Evolutionary conservation across 2,329 filamentous ascomycete species (phyloP).

Genomic region (Aspergillus texensis): DNA sequence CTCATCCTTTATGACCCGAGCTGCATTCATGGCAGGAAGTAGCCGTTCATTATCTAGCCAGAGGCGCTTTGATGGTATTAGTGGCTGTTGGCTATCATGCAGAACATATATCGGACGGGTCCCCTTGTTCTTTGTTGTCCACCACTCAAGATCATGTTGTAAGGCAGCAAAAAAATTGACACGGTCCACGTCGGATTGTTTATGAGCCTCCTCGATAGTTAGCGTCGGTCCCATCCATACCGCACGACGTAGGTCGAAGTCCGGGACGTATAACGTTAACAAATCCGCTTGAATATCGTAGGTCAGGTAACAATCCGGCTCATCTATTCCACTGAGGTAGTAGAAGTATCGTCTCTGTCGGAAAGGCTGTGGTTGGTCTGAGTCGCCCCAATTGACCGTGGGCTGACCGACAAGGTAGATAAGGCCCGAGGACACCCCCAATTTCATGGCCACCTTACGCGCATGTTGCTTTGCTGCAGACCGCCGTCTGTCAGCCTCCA

Average conservation of each 20-base stretch:
- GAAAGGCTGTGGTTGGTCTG: constrained; percentile 60
- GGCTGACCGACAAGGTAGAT: constrained; percentile 60
- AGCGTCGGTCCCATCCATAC: constrained; percentile 48
- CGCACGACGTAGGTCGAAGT: constrained; percentile 58
- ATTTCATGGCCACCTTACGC: constrained; percentile 46
- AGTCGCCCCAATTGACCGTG: constrained; percentile 57
- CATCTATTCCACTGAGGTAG: constrained; percentile 59
- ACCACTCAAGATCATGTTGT: constrained; percentile 51
- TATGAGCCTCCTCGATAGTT: constrained; percentile 58
- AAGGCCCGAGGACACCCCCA: constrained; percentile 50
- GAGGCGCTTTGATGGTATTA: constrained; percentile 21
- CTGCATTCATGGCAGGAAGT: constrained; percentile 63
- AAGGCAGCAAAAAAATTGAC: constrained; percentile 62
- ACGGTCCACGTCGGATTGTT: constrained; percentile 69
- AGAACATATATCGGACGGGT: constrained; percentile 40
- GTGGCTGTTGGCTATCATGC: constrained; percentile 39
- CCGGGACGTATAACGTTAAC: constrained; percentile 74
- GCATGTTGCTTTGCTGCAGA: constrained; percentile 54
- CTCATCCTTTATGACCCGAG: constrained; percentile 71
- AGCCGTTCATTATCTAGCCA: constrained; percentile 33
- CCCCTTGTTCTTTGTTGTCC: constrained; percentile 31
- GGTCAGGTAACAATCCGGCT: constrained; percentile 58
- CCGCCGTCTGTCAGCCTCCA: constrained; percentile 12
- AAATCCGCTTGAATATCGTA: constrained; percentile 63
- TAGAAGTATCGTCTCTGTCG: constrained; percentile 65